Conservation (phyloP, 352 stramenopile genomes). For the Thalassiosira hispida region DNA sequence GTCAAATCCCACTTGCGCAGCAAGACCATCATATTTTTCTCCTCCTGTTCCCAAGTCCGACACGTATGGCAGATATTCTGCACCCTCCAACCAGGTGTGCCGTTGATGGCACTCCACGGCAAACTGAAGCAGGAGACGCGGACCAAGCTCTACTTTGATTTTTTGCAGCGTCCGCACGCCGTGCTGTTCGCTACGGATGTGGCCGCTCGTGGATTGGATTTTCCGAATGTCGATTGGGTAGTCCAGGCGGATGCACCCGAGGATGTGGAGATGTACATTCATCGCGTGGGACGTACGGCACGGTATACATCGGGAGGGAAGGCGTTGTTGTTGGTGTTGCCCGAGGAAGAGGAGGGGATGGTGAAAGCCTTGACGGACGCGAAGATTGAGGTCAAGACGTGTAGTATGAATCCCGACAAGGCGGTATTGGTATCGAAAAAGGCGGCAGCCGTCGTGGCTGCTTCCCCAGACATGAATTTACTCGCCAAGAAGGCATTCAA, state of each 20-base stretch:
- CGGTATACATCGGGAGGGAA: conserved; percentile 92
- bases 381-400: conserved; percentile 95
- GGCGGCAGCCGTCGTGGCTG: conserved; percentile 90
- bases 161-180: conserved; percentile 86
- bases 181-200: conserved; percentile 99
- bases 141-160: conserved; percentile 99
- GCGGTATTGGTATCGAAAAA: conserved; percentile 92
- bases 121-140: conserved; percentile 98
- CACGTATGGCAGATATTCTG: conserved; percentile 96
- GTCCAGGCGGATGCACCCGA: conserved; percentile 96
- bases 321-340: conserved; percentile 91
- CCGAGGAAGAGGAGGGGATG: conserved; percentile 91
- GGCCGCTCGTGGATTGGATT: conserved; percentile 96
- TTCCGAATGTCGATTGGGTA: conserved; percentile 99
- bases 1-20: conserved; percentile 98
- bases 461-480: conserved; percentile 93
- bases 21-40: conserved; percentile 99
- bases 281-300: conserved; percentile 95
- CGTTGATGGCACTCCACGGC: conserved; percentile 96
- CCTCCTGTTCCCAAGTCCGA: conserved; percentile 94
- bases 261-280: conserved; percentile 97
- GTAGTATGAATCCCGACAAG: conserved; percentile 96
- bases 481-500: conserved; percentile 98
- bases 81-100: conserved; percentile 95
- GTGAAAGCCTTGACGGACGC: conserved; percentile 87